Percentiles rank a stretch among this genome's conserved stretches.
These are phyloP conservation scores for Trypanosoma theileri DNA, from an alignment of 208 protist species.

Conservation along the genomic window DNA sequence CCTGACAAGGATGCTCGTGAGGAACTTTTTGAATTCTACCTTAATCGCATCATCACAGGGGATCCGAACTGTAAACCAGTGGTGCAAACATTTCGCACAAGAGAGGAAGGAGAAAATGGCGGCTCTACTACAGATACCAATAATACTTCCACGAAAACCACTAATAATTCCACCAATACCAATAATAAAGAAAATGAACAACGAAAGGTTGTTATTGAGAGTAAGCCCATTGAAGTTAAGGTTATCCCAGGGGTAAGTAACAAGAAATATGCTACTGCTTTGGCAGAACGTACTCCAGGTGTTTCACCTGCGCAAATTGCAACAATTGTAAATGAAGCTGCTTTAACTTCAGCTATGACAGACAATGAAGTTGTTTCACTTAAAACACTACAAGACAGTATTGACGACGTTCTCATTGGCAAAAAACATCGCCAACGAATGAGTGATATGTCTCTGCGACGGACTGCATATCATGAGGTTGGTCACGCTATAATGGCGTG, in stretches of 20 bases:
- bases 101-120: slow-evolving; percentile 45
- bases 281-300: slow-evolving; percentile 91
- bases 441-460: slow-evolving; percentile 72
- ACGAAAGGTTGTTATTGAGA: slow-evolving; percentile 31
- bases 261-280: slow-evolving; percentile 60
- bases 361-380: slow-evolving; percentile 76
- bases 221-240: slow-evolving; percentile 51
- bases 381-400: slow-evolving; percentile 77
- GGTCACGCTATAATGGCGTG: slow-evolving; percentile 97
- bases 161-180: background rate
- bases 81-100: slow-evolving; percentile 71
- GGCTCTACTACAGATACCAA: slow-evolving; percentile 12
- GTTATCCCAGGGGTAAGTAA: slow-evolving; percentile 83
- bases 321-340: slow-evolving; percentile 98
- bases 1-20: slow-evolving; percentile 81
- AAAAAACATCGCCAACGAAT: slow-evolving; percentile 93
- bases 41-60: slow-evolving; percentile 85
- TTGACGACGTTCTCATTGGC: slow-evolving; percentile 93
- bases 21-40: slow-evolving; percentile 92
- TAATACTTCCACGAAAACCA: background rate
- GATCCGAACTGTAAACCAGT: slow-evolving; percentile 85
- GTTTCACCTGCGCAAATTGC: slow-evolving; percentile 95
- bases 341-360: slow-evolving; percentile 84
- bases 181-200: slow-evolving; percentile 24
- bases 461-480: slow-evolving; percentile 97